Conservation (phyloP, 1,284 basidiomycete species). For the Ustilago crameri region DNA sequence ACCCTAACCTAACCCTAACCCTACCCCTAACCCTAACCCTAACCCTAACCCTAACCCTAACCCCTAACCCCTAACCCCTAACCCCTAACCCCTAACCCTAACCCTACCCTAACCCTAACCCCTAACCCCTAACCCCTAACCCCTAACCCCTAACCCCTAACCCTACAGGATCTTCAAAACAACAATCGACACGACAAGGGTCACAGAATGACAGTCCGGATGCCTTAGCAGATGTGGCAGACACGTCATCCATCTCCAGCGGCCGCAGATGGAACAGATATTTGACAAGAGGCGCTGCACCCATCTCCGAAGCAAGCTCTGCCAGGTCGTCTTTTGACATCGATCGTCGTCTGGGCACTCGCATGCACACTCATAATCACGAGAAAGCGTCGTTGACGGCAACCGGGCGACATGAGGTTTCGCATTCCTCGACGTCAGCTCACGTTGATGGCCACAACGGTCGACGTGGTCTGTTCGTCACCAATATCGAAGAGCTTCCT, state of each 20-base stretch:
- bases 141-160: too few relatives aligned
- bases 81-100: too few relatives aligned
- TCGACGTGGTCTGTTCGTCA: slow-evolving; percentile 19
- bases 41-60: too few relatives aligned
- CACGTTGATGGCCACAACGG: slow-evolving; percentile 2
- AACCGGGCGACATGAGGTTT: not conserved
- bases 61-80: too few relatives aligned
- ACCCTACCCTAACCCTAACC: too few relatives aligned
- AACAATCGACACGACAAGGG: not conserved
- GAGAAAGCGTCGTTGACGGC: slow-evolving; percentile 12
- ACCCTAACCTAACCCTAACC: too few relatives aligned
- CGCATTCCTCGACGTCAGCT: not conserved
- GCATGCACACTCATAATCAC: slow-evolving; percentile 2
- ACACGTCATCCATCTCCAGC: slow-evolving; percentile 20
- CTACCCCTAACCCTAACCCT: too few relatives aligned
- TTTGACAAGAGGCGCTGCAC: slow-evolving; percentile 24
- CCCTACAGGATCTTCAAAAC: not conserved
- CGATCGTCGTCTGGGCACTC: not conserved
- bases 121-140: too few relatives aligned
- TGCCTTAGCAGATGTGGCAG: slow-evolving; percentile 1
- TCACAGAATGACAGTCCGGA: not conserved
- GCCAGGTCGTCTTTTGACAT: slow-evolving; percentile 3
- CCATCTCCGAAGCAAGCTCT: not conserved
- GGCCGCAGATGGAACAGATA: slow-evolving; percentile 17
- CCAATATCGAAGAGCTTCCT: slow-evolving; percentile 19